Conservation (phyloP, 2,329 filamentous ascomycete genomes). For the Paraphaeosphaeria sporulosa region DNA sequence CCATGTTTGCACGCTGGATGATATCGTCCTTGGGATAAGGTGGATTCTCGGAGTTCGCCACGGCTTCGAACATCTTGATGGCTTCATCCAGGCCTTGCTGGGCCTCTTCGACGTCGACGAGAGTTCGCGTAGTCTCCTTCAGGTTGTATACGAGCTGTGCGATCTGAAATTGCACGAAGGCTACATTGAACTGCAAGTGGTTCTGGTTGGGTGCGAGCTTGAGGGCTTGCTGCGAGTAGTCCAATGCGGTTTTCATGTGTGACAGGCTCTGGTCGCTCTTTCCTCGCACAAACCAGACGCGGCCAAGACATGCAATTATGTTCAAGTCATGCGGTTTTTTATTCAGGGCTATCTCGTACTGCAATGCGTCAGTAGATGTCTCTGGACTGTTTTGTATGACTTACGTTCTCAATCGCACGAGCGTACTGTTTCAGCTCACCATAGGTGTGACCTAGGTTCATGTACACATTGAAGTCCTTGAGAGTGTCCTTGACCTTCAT, state of each 20-base stretch:
- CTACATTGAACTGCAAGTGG: constrained; percentile 96
- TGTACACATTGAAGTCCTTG: constrained; percentile 84
- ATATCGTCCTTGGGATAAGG: constrained; percentile 92
- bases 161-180: constrained; percentile 95
- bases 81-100: constrained; percentile 83
- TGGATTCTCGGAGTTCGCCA: constrained; percentile 69
- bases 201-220: constrained; percentile 81
- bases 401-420: constrained; percentile 83
- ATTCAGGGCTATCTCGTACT: constrained; percentile 84
- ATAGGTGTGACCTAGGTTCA: constrained; percentile 94
- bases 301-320: constrained; percentile 84
- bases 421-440: constrained; percentile 88
- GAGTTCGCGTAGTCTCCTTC: constrained; percentile 76
- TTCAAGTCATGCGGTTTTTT: constrained; percentile 81
- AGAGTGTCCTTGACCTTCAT: constrained; percentile 89
- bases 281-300: constrained; percentile 84
- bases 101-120: constrained; percentile 82
- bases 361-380: constrained; percentile 21
- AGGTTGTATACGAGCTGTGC: constrained; percentile 80
- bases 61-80: constrained; percentile 71
- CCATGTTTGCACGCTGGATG: constrained; percentile 97
- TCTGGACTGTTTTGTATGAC: constrained; percentile 25
- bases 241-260: constrained; percentile 70
- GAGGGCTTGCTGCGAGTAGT: constrained; percentile 74
- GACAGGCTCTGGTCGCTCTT: constrained; percentile 70